Conservation (phyloP, 495 filamentous ascomycete species). For the Neurospora sp. region DNA sequence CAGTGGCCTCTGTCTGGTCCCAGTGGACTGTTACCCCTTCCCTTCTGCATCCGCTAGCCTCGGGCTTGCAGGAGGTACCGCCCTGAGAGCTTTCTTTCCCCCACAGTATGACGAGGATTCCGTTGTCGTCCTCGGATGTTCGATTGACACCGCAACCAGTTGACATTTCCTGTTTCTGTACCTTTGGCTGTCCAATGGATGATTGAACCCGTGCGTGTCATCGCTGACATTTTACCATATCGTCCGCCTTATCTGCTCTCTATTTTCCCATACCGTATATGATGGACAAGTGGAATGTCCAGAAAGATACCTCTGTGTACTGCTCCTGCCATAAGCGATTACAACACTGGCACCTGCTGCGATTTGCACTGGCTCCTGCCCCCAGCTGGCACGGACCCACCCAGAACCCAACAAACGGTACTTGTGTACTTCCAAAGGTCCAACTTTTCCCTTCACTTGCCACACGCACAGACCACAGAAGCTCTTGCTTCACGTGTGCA, state of each 20-base stretch:
- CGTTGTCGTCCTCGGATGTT: neutral
- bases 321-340: neutral
- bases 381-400: neutral
- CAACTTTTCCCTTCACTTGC: neutral
- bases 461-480: neutral
- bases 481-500: neutral
- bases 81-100: neutral
- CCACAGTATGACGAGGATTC: neutral
- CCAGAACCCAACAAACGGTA: neutral
- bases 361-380: neutral
- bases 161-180: neutral
- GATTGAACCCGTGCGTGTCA: neutral
- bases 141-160: neutral
- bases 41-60: neutral
- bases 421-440: neutral
- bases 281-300: no score
- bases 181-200: neutral
- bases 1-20: neutral
- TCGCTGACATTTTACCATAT: neutral
- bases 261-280: neutral
- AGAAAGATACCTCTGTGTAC: neutral
- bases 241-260: neutral
- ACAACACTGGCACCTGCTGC: neutral
- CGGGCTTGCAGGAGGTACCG: neutral
- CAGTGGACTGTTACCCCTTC: neutral